Evolutionary conservation across 1,284 basidiomycete genomes (phyloP).

Genomic region (Ceratobasidium sp.): DNA sequence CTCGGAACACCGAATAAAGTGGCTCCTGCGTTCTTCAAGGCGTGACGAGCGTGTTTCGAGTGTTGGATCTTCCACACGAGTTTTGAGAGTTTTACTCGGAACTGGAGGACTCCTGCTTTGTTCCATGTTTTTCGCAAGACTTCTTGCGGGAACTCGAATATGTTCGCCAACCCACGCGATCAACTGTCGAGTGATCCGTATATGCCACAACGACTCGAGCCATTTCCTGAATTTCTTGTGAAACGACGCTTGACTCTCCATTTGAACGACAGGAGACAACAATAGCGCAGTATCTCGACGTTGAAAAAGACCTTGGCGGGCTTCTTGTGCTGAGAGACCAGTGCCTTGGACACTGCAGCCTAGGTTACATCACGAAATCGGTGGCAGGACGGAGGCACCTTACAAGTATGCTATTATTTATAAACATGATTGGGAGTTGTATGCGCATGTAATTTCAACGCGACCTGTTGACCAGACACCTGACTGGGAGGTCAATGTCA

Average conservation of each 20-base stretch:
- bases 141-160: conserved; percentile 1
- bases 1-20: conserved; percentile 34
- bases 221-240: conserved; percentile 14
- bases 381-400: too few relatives aligned
- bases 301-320: conserved; percentile 31
- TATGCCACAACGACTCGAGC: neutral
- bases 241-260: neutral
- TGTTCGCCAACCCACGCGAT: neutral
- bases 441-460: too few relatives aligned
- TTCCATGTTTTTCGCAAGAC: conserved; percentile 25
- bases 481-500: too few relatives aligned
- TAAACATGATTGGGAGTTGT: too few relatives aligned
- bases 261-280: conserved; percentile 29
- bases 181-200: neutral
- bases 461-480: too few relatives aligned
- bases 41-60: conserved; percentile 42
- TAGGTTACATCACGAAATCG: too few relatives aligned
- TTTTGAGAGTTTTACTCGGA: conserved; percentile 26
- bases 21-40: conserved; percentile 29
- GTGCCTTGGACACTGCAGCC: neutral
- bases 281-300: conserved; percentile 30
- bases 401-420: too few relatives aligned
- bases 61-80: conserved; percentile 31
- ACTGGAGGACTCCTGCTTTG: conserved; percentile 18
- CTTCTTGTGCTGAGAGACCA: conserved; percentile 38